phyloP scores from a whole-genome alignment of 2,329 filamentous ascomycete species.

The Talaromyces sp. region DNA sequence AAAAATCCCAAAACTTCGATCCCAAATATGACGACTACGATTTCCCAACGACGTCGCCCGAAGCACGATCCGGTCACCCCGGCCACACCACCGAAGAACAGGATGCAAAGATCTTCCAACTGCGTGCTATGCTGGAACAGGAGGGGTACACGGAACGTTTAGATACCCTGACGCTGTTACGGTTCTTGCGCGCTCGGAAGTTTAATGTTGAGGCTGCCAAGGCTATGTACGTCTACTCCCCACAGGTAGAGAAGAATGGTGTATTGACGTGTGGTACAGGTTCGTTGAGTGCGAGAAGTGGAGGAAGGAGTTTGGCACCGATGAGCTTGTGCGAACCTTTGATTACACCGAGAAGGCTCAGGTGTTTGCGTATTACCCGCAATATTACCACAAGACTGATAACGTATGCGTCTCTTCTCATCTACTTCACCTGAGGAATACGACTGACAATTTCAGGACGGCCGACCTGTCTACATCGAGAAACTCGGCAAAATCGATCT shows the following conservation, averaged over 20 bases:
- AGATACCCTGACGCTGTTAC: slow-evolving; percentile 88
- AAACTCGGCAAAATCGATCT: slow-evolving; percentile 92
- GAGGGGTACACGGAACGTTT: slow-evolving; percentile 79
- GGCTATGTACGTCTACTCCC: slow-evolving; percentile 68
- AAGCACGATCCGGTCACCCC: slow-evolving; percentile 72
- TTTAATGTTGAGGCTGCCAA: slow-evolving; percentile 83
- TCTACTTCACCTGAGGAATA: not conserved
- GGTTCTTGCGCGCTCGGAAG: slow-evolving; percentile 91
- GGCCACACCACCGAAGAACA: slow-evolving; percentile 83
- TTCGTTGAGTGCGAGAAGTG: slow-evolving; percentile 88
- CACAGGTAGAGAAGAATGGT: not conserved
- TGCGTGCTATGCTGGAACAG: slow-evolving; percentile 80
- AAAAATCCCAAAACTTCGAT: slow-evolving; percentile 52
- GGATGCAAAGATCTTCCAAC: slow-evolving; percentile 83
- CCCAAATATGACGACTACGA: slow-evolving; percentile 97
- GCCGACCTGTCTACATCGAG: slow-evolving; percentile 95
- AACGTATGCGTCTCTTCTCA: slow-evolving; percentile 42
- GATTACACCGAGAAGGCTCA: slow-evolving; percentile 82
- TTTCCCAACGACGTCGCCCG: slow-evolving; percentile 76
- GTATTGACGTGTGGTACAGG: slow-evolving; percentile 53
- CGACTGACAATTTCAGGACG: slow-evolving; percentile 63
- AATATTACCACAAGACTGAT: slow-evolving; percentile 90
- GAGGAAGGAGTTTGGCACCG: slow-evolving; percentile 82
- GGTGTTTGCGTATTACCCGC: slow-evolving; percentile 89
- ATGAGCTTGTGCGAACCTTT: slow-evolving; percentile 76